Base-by-base conservation (phyloP, 2,329 filamentous ascomycete species). In the Penicillium sp. region DNA sequence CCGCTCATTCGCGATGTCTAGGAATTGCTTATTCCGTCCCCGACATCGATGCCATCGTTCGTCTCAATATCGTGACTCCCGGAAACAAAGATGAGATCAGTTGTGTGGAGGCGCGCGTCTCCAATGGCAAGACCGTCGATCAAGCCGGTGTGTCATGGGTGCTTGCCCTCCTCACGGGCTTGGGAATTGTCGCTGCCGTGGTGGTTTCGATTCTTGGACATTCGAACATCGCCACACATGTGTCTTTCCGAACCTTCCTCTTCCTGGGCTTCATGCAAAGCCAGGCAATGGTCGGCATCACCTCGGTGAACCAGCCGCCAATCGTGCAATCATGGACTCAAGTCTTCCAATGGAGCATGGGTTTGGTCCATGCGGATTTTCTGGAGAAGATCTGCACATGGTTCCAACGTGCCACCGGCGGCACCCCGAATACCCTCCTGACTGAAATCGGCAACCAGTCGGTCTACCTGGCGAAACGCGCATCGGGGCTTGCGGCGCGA, bases 271-370 rank as follows among this genome's bases (percentile, higher is more conserved):
- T 93, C 68, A 94, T 96, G 75, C 91, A 97, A 68, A 82, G 87
- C 5, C 89, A 95, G 69, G 90, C 91, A 18, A 88, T 96, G 68
- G 75, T 94, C 55, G 90, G 90, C 47, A 83, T 95, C 67, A 86
- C 83, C 36, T 79, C 84, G 10, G 83, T 95, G 9, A 74, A 76
- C 29, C 76, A 95, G 34, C 91, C 91, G 4, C 91, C 91, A 0
- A 86, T 95, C 44, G 91, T 94, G 36, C 78, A 86, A 56, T 79
- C 89, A 0, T 97, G 91, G 91, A 95, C 89, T 2, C 90, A 96
- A 69, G 89, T 96, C 68, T 96, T 96, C 71, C 86, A 94, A 63
- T 97, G 91, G 91, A 93, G 85, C 58, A 90, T 97, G 86, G 91
- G 91, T 54, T 88, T 97, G 57, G 94, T 97, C 56, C 79, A 80